Evolutionary conservation across 768 basidiomycete species (phyloP), one percentile per base, ranked within the genome.

Genomic region (Tremella mesenterica): DNA sequence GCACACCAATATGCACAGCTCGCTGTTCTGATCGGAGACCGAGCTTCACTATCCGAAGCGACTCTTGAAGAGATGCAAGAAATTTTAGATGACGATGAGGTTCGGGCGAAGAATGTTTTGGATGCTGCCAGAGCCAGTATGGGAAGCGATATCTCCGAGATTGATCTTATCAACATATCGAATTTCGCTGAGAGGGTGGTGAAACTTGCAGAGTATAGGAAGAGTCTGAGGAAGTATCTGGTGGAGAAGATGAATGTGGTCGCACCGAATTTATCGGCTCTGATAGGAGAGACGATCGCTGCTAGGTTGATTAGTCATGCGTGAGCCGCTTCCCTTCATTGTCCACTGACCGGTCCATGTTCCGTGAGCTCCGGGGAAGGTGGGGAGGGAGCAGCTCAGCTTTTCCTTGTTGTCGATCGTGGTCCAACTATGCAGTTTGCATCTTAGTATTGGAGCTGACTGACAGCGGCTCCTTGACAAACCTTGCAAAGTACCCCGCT

Each of bases 171-270:
- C 76, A 97, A 97, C 76, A 93, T 97, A 71, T 81, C 82, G 51
- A 81, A 88, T 39, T 97, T 97, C 69, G 90, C 93, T 10, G 77
- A 81, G 14, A 83, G 93, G 34, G 91, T 95, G 20, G 81, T 95
- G 29, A 89, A 89, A 57, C 81, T 97, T 44, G 83, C 88, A 31
- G 90, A 92, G 57, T 97, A 96, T 79, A 84, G 93, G 70, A 89
- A 89, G 77, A 86, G 83, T 20, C 79, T 97, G 53, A 79, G 90
- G 45, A 78, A 81, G 28, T 96, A 96, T 72, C 77, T 96, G 16
- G 75, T 86, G 29, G 93, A 96, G 77, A 97, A 97, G 78, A 97
- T 96, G 93, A 90, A 93, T 76, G 80, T 84, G 26, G 92, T 97
- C 50, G 93, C 93, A 10, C 93, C 93, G 1, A 93, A 85, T 69